phyloP scores from a whole-genome alignment of 805 yeast genomes.

The Metschnikowia drakensbergensis region DNA sequence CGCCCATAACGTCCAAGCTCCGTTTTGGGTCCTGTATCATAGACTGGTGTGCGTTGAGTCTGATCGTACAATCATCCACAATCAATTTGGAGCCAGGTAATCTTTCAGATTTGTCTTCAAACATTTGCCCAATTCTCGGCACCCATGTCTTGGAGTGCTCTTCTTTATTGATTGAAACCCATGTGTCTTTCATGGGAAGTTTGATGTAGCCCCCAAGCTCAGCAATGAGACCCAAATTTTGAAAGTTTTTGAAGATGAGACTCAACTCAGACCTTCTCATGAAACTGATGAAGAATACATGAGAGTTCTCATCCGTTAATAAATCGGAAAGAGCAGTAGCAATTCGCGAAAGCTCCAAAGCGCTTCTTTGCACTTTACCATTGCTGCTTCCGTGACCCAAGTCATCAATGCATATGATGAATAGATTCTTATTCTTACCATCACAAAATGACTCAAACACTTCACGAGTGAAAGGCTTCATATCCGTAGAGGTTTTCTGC shows the following conservation, averaged over 20 bases:
- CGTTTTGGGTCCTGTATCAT: slow-evolving; percentile 60
- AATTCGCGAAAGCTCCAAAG: slow-evolving; percentile 40
- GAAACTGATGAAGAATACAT: slow-evolving; percentile 68
- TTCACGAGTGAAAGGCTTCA: slow-evolving; percentile 30
- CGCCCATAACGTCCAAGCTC: slow-evolving; percentile 69
- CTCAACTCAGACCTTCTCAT: slow-evolving; percentile 63
- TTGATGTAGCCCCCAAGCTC: slow-evolving; percentile 85
- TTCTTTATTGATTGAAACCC: slow-evolving; percentile 63
- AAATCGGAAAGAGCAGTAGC: slow-evolving; percentile 57
- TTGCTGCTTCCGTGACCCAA: slow-evolving; percentile 26
- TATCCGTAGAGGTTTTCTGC: slow-evolving; percentile 22
- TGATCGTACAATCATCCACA: slow-evolving; percentile 69
- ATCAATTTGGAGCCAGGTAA: slow-evolving; percentile 74
- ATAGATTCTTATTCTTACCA: slow-evolving; percentile 39
- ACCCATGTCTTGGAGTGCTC: slow-evolving; percentile 51
- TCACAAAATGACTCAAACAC: slow-evolving; percentile 32
- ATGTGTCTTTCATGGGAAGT: slow-evolving; percentile 45
- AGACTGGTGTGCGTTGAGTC: slow-evolving; percentile 70
- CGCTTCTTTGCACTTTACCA: slow-evolving; percentile 10
- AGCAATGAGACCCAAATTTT: slow-evolving; percentile 77
- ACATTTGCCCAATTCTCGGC: slow-evolving; percentile 50
- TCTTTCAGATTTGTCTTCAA: slow-evolving; percentile 65
- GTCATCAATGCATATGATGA: slow-evolving; percentile 51
- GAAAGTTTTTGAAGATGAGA: slow-evolving; percentile 60
- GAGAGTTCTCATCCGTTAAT: slow-evolving; percentile 52